A percentile compares a stretch with the other conserved stretches of the same genome.
Conservation (phyloP, 495 filamentous ascomycete species). For the Aspergillus saccharolyticus region DNA sequence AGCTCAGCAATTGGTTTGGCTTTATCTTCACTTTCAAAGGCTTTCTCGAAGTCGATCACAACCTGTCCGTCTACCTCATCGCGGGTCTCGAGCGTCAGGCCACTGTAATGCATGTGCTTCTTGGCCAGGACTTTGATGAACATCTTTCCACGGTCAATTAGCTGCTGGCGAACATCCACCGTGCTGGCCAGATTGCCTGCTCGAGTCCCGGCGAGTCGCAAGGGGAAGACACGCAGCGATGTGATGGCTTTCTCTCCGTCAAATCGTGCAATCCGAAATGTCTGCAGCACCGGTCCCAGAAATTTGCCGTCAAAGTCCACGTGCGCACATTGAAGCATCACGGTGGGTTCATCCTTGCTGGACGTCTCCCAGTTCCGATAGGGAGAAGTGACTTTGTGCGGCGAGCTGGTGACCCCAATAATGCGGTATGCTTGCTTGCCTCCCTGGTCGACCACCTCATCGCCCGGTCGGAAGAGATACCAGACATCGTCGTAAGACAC, state of each 20-base stretch:
- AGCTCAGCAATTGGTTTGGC: neutral
- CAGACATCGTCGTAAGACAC: conserved; percentile 36
- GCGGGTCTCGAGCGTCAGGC: conserved; percentile 32
- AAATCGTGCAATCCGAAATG: conserved; percentile 24
- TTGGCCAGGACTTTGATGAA: conserved; percentile 26
- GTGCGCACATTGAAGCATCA: conserved; percentile 23
- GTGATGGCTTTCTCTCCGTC: conserved; percentile 33
- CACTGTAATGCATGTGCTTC: conserved; percentile 39
- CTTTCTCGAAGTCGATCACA: conserved; percentile 46
- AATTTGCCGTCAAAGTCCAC: conserved; percentile 38
- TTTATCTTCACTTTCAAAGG: conserved; percentile 19
- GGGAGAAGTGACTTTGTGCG: conserved; percentile 8
- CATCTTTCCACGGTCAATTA: conserved; percentile 28
- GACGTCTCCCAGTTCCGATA: conserved; percentile 9
- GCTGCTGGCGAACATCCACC: conserved; percentile 1
- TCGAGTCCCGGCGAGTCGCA: conserved; percentile 16
- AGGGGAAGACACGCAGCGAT: conserved; percentile 32
- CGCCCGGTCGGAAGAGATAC: conserved; percentile 35
- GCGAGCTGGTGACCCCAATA: conserved; percentile 16
- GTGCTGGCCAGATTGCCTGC: neutral
- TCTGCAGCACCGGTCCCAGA: conserved; percentile 30
- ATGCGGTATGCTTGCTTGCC: conserved; percentile 25
- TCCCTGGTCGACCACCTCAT: conserved; percentile 20
- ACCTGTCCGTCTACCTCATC: conserved; percentile 45
- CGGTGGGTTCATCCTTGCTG: conserved; percentile 7